Conservation (phyloP, 1,284 basidiomycete genomes). For the Ceratobasidium sp. region DNA sequence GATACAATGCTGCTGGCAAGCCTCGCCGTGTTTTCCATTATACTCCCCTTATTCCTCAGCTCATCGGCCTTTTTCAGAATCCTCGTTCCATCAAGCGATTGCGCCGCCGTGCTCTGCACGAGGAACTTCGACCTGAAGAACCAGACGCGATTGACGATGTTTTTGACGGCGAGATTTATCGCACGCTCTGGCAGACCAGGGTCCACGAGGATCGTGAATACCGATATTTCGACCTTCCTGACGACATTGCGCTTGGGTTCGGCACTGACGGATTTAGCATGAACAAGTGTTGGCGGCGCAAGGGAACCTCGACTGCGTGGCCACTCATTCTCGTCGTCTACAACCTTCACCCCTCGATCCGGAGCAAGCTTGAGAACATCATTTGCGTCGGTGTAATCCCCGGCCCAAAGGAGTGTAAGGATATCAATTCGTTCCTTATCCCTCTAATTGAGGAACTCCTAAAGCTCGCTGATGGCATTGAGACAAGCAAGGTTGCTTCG, state of each 20-base stretch:
- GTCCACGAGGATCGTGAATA: slow-evolving; percentile 49
- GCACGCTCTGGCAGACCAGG: slow-evolving; percentile 50
- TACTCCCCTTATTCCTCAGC: slow-evolving; percentile 57
- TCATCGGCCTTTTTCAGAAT: slow-evolving; percentile 55
- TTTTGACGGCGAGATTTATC: slow-evolving; percentile 55
- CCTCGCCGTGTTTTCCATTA: slow-evolving; percentile 55
- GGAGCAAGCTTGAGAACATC: slow-evolving; percentile 40
- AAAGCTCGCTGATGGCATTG: slow-evolving; percentile 40
- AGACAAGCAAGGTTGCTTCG: background rate
- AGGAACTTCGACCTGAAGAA: background rate
- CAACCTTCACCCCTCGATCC: slow-evolving; percentile 45
- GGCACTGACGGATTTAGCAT: slow-evolving; percentile 55
- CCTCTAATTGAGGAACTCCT: slow-evolving; percentile 43
- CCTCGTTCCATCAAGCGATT: slow-evolving; percentile 52
- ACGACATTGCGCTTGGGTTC: slow-evolving; percentile 55
- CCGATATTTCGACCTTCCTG: slow-evolving; percentile 41
- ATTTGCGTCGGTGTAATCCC: slow-evolving; percentile 46
- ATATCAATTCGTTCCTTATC: slow-evolving; percentile 46
- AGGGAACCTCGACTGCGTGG: slow-evolving; percentile 55
- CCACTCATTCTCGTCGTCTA: slow-evolving; percentile 47
- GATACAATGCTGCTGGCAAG: slow-evolving; percentile 51
- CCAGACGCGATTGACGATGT: slow-evolving; percentile 53
- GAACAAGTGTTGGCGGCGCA: slow-evolving; percentile 52
- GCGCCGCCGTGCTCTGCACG: slow-evolving; percentile 48
- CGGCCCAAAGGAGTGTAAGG: slow-evolving; percentile 44